Base-by-base conservation (phyloP, 768 basidiomycete genomes). In the Lyophyllum decastes region DNA sequence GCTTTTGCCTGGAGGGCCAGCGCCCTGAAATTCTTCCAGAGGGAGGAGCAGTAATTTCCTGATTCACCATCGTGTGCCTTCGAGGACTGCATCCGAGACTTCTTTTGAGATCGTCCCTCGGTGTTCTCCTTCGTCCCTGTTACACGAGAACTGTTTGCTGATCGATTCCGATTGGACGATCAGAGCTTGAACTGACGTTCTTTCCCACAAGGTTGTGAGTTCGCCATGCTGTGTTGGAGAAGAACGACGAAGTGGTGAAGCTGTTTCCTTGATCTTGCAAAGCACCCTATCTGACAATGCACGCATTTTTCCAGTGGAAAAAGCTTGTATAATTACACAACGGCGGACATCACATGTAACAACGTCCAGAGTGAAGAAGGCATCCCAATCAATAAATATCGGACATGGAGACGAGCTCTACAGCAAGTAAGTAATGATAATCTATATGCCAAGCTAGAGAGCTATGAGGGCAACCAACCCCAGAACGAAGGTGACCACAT, bases 101-200 rank as follows among this genome's bases (percentile, higher is more conserved):
- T 58, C 47, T 54, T 17, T 40, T 22, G 27, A 45, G 54, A 57
- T 59, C 58, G 47, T 46, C 52, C 22, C 21, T 55, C 54, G 49
- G 46, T 47, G 12, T 49, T 50, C 49, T 7, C 40, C 17, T 10
- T 27, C 47, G 46, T 44, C 58, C 54, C 55, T 54, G 41, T 38
- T 55, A 25, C 46, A 59, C 46, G 47, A 52, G 21, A 17, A 51
- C 4, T 46, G 24, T 35, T 46, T 40, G 19, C 51, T 34, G 41
- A 40, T 35, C 14, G 26, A 25, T 21, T 49, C 27, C 33, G 49
- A 61, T 56, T 41, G 51, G 38, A 25, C 25, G 38, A 55, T 22
- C 43, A 54, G 30, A 54, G 52, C 43, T 54, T 21, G 43, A 44
- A 46, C 7, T 52, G 40, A 33, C 44, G 41, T 7, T 5, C 30